Percentiles rank a stretch among this genome's conserved stretches.
Conservation (phyloP, 805 yeast genomes). For the Alloascoidea hylecoeti region DNA sequence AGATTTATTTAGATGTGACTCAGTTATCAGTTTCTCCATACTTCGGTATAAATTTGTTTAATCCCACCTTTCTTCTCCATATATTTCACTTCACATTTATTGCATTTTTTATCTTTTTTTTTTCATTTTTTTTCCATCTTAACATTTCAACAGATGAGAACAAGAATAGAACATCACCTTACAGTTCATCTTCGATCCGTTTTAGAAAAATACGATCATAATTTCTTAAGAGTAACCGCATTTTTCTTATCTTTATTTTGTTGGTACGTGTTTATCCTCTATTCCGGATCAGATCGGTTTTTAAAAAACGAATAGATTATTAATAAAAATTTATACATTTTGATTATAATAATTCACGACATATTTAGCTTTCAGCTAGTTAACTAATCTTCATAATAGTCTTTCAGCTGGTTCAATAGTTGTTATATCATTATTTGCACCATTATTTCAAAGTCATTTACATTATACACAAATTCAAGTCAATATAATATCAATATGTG, state of each 20-base stretch:
- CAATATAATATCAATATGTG: conserved; percentile 61
- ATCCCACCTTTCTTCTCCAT: too few species aligned
- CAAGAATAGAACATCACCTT: conserved; percentile 10
- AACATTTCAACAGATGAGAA: too few species aligned
- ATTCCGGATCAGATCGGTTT: too few species aligned
- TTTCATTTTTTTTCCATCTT: too few species aligned
- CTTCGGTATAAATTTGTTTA: too few species aligned
- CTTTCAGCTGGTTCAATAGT: conserved; percentile 72
- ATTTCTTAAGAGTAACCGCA: conserved; percentile 30
- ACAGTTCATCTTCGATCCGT: conserved; percentile 13
- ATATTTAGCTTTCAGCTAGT: not conserved
- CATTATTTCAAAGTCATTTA: conserved; percentile 43
- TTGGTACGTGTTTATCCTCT: not conserved
- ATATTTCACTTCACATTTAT: too few species aligned
- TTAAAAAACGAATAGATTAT: too few species aligned
- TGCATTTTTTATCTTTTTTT: too few species aligned
- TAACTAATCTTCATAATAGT: conserved; percentile 23
- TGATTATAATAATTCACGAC: too few species aligned
- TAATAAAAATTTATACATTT: too few species aligned
- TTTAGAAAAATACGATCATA: conserved; percentile 3
- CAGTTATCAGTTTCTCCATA: too few species aligned
- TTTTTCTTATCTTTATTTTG: conserved; percentile 38
- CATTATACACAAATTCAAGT: conserved; percentile 51
- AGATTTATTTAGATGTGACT: too few species aligned
- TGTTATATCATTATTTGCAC: conserved; percentile 68